phyloP scores from a whole-genome alignment of 495 filamentous ascomycete genomes.

The Glonium stellatum region DNA sequence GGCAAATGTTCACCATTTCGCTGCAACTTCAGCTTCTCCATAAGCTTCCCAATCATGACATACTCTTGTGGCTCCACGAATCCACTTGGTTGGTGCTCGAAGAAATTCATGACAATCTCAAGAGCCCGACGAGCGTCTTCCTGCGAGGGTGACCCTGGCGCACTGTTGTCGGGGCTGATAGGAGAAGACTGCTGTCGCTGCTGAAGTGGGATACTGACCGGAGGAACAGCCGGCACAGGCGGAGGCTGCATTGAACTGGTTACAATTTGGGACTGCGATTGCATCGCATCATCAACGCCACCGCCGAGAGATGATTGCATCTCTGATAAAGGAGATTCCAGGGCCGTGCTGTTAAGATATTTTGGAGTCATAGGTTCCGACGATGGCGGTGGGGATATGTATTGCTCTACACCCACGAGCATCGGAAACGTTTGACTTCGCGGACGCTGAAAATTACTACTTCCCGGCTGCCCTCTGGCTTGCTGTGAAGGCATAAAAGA shows the following conservation, averaged over 20 bases:
- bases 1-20: slow-evolving; percentile 45
- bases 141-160: slow-evolving; percentile 54
- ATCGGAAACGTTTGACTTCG: slow-evolving; percentile 89
- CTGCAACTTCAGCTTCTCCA: slow-evolving; percentile 76
- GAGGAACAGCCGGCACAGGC: slow-evolving; percentile 22
- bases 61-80: slow-evolving; percentile 78
- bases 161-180: slow-evolving; percentile 26
- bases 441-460: slow-evolving; percentile 60
- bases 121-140: slow-evolving; percentile 84
- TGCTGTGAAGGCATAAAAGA: slow-evolving; percentile 64
- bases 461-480: slow-evolving; percentile 50
- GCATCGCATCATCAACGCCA: slow-evolving; percentile 47
- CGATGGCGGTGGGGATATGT: slow-evolving; percentile 56
- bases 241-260: slow-evolving; percentile 46
- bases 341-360: slow-evolving; percentile 49
- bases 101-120: slow-evolving; percentile 78
- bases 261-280: slow-evolving; percentile 41
- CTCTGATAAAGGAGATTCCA: slow-evolving; percentile 66
- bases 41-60: slow-evolving; percentile 72
- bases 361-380: slow-evolving; percentile 62
- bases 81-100: slow-evolving; percentile 63
- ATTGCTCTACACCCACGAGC: slow-evolving; percentile 54
- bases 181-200: slow-evolving; percentile 5
- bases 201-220: slow-evolving; percentile 12
- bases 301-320: slow-evolving; percentile 44